These are phyloP conservation scores for Quillaja saponaria DNA, from an alignment of 306 rosid species.

Conservation along the genomic window DNA sequence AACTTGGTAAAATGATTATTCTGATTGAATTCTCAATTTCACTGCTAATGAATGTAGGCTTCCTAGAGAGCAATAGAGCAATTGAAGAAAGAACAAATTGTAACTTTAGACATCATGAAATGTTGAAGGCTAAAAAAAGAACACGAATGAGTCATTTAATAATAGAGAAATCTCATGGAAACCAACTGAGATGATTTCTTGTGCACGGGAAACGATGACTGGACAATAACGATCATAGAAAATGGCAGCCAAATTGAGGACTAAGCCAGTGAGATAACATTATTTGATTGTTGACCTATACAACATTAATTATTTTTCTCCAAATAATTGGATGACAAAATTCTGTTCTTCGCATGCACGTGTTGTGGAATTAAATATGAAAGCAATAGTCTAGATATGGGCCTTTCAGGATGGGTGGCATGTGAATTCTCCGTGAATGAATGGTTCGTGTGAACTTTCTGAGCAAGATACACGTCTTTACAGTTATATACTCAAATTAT, in stretches of 20 bases:
- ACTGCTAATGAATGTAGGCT: background rate
- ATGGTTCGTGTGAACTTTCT: background rate
- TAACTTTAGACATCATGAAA: too few relatives aligned
- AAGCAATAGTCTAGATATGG: constrained; percentile 1
- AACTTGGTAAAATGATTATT: background rate
- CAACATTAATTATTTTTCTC: background rate
- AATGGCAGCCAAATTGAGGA: too few relatives aligned
- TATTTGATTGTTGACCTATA: too few relatives aligned
- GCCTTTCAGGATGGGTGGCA: constrained; percentile 2
- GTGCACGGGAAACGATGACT: too few relatives aligned
- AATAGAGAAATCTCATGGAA: too few relatives aligned
- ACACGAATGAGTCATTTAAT: too few relatives aligned
- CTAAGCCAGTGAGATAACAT: too few relatives aligned
- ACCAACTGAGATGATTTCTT: too few relatives aligned
- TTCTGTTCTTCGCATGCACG: background rate
- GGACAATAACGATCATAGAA: too few relatives aligned
- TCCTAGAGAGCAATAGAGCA: too few relatives aligned
- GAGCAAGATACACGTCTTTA: constrained; percentile 9
- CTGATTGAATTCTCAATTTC: background rate
- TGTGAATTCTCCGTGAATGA: background rate
- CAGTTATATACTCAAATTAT: constrained; percentile 1
- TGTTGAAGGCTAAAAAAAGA: too few relatives aligned
- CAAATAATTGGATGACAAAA: background rate
- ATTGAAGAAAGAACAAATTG: too few relatives aligned
- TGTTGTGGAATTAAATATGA: background rate